Evolutionary conservation across 108 stramenopile genomes (phyloP).

Genomic region (Aurantiochytrium sp.): DNA sequence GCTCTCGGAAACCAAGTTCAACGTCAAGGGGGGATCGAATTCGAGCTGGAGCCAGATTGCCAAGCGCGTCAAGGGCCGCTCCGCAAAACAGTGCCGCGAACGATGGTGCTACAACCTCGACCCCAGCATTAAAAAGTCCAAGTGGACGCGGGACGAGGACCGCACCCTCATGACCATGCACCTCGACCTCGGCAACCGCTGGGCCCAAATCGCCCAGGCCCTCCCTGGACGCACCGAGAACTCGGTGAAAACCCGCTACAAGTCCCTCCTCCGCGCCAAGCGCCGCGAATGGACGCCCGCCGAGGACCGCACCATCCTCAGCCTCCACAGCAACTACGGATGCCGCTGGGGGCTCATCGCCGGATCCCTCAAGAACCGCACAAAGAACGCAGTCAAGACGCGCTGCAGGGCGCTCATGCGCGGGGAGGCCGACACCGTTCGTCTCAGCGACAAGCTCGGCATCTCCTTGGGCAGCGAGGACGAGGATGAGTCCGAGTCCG

Average conservation of each 20-base stretch:
- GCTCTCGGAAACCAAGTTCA: neutral
- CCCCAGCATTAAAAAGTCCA: slow-evolving; percentile 47
- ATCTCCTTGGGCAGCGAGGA: slow-evolving; percentile 61
- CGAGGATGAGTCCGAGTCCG: slow-evolving; percentile 56
- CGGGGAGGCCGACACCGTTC: slow-evolving; percentile 45
- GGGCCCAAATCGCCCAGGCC: slow-evolving; percentile 40
- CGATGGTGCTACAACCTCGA: slow-evolving; percentile 60
- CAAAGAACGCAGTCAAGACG: slow-evolving; percentile 22
- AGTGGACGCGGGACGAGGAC: slow-evolving; percentile 55
- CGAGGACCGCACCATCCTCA: slow-evolving; percentile 8
- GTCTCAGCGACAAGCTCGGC: slow-evolving; percentile 47
- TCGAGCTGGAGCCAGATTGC: slow-evolving; percentile 50
- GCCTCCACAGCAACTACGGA: neutral
- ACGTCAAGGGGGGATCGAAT: neutral
- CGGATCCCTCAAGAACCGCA: neutral
- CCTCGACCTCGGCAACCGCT: slow-evolving; percentile 37
- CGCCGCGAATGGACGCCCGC: slow-evolving; percentile 18
- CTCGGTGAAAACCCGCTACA: slow-evolving; percentile 41
- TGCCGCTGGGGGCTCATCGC: slow-evolving; percentile 23
- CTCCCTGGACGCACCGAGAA: slow-evolving; percentile 44
- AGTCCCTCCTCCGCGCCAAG: slow-evolving; percentile 26
- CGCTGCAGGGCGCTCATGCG: slow-evolving; percentile 10
- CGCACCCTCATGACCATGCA: slow-evolving; percentile 43
- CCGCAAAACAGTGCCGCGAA: slow-evolving; percentile 60
- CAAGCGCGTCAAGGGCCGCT: slow-evolving; percentile 42